Base-by-base conservation (phyloP, 2,329 filamentous ascomycete species). In the Diaporthe vexans region DNA sequence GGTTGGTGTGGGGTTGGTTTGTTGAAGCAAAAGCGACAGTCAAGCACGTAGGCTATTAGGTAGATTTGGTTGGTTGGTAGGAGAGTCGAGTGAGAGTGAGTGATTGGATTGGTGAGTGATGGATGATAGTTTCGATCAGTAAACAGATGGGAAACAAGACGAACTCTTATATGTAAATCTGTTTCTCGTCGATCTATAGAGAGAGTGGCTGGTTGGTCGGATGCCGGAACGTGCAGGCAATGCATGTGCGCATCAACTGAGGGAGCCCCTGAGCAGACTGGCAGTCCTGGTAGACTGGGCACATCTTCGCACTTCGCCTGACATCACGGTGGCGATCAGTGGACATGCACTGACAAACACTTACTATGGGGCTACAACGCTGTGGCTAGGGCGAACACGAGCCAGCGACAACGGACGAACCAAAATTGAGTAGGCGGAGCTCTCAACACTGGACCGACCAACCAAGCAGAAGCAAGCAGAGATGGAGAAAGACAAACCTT, bases 291-390 rank as follows among this genome's bases (percentile, higher is more conserved):
- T 37, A 24, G 19, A 13, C 58, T 29, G 43, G 61, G 37, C 37
- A 40, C 61, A 35, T 51, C n/a, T 48, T 67, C 63, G 63, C 63
- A 67, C 63, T 52, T 67, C 63, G 63, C 63, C 63, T 67, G 63
- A 67, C 63, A 67, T 67, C 63, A 67, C 63, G n/a, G 63, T 67
- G 63, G 63, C 63, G 63, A 68, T 68, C 63, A 68, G 63, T 67
- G 63, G 63, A 48, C 63, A 67, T 51, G 21, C n/a, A 67, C 63
- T 67, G 63, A 67, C 63, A 67, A 52, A 67, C 63, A 67, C 29
- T 26, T 52, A 52, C 63, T 67, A 40, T 37, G 63, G 63, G 21
- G 63, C 46, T 21, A 43, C 63, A 52, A 67, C 46, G 63, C 51
- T 40, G 48, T 26, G 46, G 46, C 63, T 67, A 52, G 63, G 46